Percentiles rank a stretch among this genome's conserved stretches.
These are phyloP conservation scores for Magnaporthiopsis incrustans DNA, from an alignment of 2,329 filamentous ascomycete species.

Conservation along the genomic window DNA sequence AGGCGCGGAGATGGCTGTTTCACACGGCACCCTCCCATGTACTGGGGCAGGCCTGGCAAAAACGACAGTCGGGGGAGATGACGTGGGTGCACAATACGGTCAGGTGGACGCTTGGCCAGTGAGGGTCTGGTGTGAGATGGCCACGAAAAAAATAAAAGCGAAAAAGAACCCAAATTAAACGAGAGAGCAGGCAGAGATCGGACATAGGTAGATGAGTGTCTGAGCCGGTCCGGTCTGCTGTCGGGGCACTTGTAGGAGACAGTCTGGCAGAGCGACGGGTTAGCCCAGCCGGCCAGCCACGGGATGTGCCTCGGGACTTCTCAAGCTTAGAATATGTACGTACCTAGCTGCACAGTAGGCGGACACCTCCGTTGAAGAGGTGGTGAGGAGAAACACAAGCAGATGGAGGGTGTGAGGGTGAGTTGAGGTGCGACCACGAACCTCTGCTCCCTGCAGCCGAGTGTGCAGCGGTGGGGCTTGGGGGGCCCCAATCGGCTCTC, in stretches of 20 bases:
- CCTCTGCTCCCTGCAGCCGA: background rate
- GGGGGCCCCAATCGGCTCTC: background rate
- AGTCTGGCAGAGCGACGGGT: background rate
- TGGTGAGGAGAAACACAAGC: background rate
- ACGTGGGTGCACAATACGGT: background rate
- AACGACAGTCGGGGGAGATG: background rate
- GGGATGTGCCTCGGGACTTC: background rate
- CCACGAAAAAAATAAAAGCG: background rate
- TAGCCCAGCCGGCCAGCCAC: background rate
- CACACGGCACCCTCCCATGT: background rate
- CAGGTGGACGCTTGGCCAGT: background rate
- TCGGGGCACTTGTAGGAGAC: background rate
- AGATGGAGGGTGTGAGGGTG: background rate
- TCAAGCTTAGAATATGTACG: background rate
- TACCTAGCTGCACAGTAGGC: background rate
- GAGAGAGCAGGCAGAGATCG: background rate
- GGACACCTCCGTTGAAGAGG: conserved; percentile 5
- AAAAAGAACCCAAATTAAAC: background rate
- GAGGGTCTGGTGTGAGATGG: background rate
- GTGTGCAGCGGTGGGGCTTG: background rate
- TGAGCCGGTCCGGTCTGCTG: background rate
- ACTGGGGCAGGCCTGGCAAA: background rate
- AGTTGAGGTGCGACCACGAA: background rate
- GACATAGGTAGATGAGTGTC: background rate
- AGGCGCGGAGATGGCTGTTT: background rate